phyloP scores from a whole-genome alignment of 805 yeast species.

The Jamesozyma gamospora region DNA sequence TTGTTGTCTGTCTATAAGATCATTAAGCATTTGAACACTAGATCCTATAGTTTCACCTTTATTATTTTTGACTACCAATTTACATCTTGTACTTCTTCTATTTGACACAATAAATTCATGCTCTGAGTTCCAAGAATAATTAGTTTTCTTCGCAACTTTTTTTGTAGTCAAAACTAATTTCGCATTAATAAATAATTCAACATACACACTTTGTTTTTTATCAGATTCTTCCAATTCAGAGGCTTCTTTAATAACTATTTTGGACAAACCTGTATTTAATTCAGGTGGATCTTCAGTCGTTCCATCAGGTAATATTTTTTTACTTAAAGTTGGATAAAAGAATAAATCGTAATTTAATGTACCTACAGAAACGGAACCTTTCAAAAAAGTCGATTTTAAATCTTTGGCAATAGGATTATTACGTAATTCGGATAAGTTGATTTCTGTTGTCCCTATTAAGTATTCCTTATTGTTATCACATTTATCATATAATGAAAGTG shows the following conservation, averaged over 20 bases:
- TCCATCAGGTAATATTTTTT: slow-evolving; percentile 61
- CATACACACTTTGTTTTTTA: slow-evolving; percentile 50
- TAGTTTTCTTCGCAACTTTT: slow-evolving; percentile 39
- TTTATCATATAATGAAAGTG: slow-evolving; percentile 59
- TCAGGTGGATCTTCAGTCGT: slow-evolving; percentile 79
- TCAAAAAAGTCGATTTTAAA: slow-evolving; percentile 45
- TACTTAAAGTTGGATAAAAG: slow-evolving; percentile 59
- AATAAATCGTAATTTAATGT: slow-evolving; percentile 55
- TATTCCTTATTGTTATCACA: slow-evolving; percentile 66
- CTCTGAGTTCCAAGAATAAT: slow-evolving; percentile 55
- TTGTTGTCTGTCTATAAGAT: slow-evolving; percentile 63
- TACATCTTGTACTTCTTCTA: slow-evolving; percentile 54
- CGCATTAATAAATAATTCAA: slow-evolving; percentile 58
- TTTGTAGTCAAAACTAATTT: slow-evolving; percentile 46
- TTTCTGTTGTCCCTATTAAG: slow-evolving; percentile 60
- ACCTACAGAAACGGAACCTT: slow-evolving; percentile 80
- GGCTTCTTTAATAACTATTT: slow-evolving; percentile 37
- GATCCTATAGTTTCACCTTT: slow-evolving; percentile 49
- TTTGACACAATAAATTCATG: slow-evolving; percentile 59
- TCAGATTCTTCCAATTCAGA: slow-evolving; percentile 28
- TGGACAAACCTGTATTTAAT: slow-evolving; percentile 82
- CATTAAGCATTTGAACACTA: slow-evolving; percentile 42
- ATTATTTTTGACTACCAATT: slow-evolving; percentile 53
- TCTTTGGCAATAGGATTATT: slow-evolving; percentile 40
- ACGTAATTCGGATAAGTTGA: slow-evolving; percentile 56